A percentile compares a stretch with the other conserved stretches of the same genome.
phyloP scores from a whole-genome alignment of 129 eudicot genomes.

The Calendula officinalis region DNA sequence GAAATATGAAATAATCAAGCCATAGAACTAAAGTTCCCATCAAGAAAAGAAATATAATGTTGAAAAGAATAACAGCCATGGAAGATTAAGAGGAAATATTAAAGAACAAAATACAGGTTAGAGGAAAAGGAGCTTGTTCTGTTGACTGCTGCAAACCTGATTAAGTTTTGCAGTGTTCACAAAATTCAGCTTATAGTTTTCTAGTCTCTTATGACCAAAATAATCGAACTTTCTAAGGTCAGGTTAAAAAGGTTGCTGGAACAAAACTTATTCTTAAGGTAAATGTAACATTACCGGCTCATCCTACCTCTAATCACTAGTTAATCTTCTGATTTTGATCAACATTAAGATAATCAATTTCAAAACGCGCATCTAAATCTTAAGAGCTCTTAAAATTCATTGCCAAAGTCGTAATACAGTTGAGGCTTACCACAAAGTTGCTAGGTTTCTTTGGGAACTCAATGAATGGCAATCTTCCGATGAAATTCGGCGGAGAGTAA shows the following conservation, averaged over 20 bases:
- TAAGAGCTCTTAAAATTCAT: background rate
- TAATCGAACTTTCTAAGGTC: background rate
- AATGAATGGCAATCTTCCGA: slow-evolving; percentile 33
- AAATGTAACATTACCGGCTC: too few relatives aligned
- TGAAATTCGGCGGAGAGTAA: slow-evolving; percentile 29
- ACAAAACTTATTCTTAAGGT: background rate
- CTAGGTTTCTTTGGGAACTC: slow-evolving; percentile 28
- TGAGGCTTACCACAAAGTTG: slow-evolving; percentile 48
- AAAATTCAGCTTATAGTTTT: background rate
- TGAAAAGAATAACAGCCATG: too few relatives aligned
- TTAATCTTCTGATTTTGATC: background rate
- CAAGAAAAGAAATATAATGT: background rate
- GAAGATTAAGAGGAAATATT: background rate
- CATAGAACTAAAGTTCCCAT: background rate
- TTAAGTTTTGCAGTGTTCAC: background rate
- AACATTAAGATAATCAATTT: background rate
- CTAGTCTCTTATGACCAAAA: background rate
- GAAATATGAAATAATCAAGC: background rate
- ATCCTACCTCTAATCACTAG: too few relatives aligned
- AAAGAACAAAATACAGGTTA: background rate
- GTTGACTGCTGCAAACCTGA: background rate
- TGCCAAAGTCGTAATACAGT: slow-evolving; percentile 5
- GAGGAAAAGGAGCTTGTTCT: background rate
- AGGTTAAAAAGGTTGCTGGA: background rate
- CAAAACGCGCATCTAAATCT: background rate